Evolutionary conservation across 306 rosid species (phyloP).

Genomic region (Dalbergia oliveri): DNA sequence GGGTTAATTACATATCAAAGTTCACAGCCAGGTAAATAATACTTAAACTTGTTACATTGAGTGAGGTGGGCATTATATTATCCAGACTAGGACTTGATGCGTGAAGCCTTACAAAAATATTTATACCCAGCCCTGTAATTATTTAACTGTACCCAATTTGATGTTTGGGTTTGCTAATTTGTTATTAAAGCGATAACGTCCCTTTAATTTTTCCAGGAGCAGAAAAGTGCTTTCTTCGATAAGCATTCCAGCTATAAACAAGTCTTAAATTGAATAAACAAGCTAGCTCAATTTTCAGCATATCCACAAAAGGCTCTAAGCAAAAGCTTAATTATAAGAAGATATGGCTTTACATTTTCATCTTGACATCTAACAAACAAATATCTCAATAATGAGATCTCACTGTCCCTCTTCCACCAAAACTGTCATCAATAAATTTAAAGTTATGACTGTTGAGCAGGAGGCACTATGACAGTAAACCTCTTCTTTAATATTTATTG

Average conservation of each 20-base stretch:
- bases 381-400: neutral
- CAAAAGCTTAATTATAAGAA: neutral
- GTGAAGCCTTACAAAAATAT: neutral
- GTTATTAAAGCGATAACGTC: no score
- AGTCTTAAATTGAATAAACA: no score
- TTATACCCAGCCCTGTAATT: neutral
- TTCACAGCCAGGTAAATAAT: neutral
- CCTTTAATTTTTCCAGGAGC: no score
- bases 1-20: neutral
- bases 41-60: neutral
- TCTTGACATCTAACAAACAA: neutral
- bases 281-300: no score
- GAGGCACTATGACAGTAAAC: no score
- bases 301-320: no score
- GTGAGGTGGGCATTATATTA: neutral
- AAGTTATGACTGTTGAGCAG: no score
- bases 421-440: neutral
- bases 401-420: constrained; percentile 1
- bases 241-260: no score
- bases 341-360: neutral
- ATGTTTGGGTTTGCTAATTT: no score
- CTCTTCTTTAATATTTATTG: no score
- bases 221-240: no score
- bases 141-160: neutral
- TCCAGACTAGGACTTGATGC: neutral